These are phyloP conservation scores for Erodium maritimum DNA, from an alignment of 345 rosid species.

Conservation along the genomic window DNA sequence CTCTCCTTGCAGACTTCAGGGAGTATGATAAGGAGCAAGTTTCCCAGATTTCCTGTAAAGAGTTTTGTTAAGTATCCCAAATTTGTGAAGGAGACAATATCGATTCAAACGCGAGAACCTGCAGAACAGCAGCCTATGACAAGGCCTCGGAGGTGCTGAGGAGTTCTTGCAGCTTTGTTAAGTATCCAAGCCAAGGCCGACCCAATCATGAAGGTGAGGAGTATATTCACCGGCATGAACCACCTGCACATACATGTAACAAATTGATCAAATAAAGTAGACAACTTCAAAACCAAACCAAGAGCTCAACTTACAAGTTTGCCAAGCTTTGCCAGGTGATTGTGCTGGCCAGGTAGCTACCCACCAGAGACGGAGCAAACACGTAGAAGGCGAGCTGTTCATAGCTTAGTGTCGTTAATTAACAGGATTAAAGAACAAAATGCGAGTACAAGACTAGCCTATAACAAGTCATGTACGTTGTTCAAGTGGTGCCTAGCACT, in stretches of 20 bases:
- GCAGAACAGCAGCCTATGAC: constrained; percentile 41
- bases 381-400: constrained; percentile 26
- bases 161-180: constrained; percentile 23
- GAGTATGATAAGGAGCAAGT: constrained; percentile 25
- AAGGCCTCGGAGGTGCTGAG: constrained; percentile 30
- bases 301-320: constrained; percentile 15
- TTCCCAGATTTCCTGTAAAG: constrained; percentile 35
- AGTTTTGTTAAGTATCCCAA: no score
- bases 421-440: not conserved
- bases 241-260: constrained; percentile 19
- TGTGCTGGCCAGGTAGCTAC: constrained; percentile 23
- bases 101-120: constrained; percentile 9
- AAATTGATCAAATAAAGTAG: not conserved
- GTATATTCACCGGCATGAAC: constrained; percentile 45
- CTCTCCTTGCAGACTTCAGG: constrained; percentile 32
- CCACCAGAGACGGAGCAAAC: constrained; percentile 27
- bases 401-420: not conserved
- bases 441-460: not conserved
- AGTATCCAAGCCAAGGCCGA: constrained; percentile 30
- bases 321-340: constrained; percentile 23
- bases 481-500: constrained; percentile 24
- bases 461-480: constrained; percentile 7
- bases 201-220: constrained; percentile 21
- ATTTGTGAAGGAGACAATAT: not conserved
- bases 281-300: not conserved